Evolutionary conservation across 2,329 filamentous ascomycete genomes (phyloP), one percentile per base, ranked within the genome.

Genomic region (Sclerotinia trifoliorum): DNA sequence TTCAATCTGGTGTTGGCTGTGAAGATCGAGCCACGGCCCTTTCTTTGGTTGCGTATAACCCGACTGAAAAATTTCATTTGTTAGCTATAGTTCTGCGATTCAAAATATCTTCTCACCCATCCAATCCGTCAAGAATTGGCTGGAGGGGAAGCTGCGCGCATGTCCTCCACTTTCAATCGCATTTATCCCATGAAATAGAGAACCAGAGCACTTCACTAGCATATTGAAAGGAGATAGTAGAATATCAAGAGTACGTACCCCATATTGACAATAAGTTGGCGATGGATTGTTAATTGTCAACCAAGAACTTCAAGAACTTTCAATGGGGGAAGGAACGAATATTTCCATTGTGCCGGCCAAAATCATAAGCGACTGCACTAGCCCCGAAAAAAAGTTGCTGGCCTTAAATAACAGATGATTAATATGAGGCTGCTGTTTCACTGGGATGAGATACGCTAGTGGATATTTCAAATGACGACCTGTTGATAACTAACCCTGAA

Each of bases 1-100:
- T 95, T 94, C 81, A 97, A 89, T 84, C 91, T 91, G 84, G 90
- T 93, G 85, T 91, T 61, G 82, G 90, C 88, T 26, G 77, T 91
- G 85, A 92, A 92, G 83, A 92, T 91, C 77, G 87, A 90, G 81
- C 89, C 89, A 82, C 89, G 88, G 81, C 89, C 87, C 84, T 89
- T 89, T 81, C 88, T 88, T 86, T 92, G 89, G 83, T 91, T 92
- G 80, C 89, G 85, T 80, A 91, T 91, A 78, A 91, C 89, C 81
- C 89, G 68, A 69, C 76, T n/a, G 39, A 39, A 39, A 17, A 26
- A n/a, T 51, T 15, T 13, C 8, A 15, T 11, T 24, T 13, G 29
- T 68, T 57, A 57, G 54, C 64, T 60, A 55, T 26, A n/a, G 62
- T 65, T 64, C 57, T 55, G 39, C 32, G 39, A 48, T n/a, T 68